These are phyloP conservation scores for Elsinoe ampelina DNA, from an alignment of 2,329 filamentous ascomycete genomes.

Conservation along the genomic window DNA sequence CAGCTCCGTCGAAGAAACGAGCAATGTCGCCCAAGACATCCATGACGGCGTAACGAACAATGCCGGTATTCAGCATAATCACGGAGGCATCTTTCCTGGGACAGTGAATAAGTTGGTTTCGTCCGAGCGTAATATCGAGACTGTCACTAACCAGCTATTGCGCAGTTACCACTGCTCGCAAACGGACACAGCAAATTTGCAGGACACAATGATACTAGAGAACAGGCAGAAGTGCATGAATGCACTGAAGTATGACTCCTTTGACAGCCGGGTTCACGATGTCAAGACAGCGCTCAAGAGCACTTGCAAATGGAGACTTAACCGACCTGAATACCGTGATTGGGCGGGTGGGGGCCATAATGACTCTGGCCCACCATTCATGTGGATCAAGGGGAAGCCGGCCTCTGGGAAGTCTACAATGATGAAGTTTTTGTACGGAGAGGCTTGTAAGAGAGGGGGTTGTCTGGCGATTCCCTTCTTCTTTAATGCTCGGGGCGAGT, in stretches of 20 bases:
- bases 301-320: slow-evolving; percentile 38
- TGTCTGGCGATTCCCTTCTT: slow-evolving; percentile 36
- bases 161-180: not conserved
- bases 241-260: not conserved
- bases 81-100: not conserved
- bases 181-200: not conserved
- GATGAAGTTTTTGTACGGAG: slow-evolving; percentile 23
- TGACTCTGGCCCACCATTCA: slow-evolving; percentile 23
- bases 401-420: slow-evolving; percentile 33
- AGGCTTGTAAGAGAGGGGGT: slow-evolving; percentile 17
- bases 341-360: slow-evolving; percentile 30
- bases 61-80: not conserved
- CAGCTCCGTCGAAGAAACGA: not conserved
- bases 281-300: slow-evolving; percentile 31
- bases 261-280: slow-evolving; percentile 30
- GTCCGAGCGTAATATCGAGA: not conserved
- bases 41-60: not conserved
- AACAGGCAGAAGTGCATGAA: not conserved
- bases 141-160: not conserved
- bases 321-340: slow-evolving; percentile 25
- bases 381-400: slow-evolving; percentile 35
- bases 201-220: not conserved
- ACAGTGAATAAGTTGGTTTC: not conserved
- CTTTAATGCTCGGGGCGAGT: slow-evolving; percentile 40
- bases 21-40: too few species aligned